phyloP scores from a whole-genome alignment of 2,329 filamentous ascomycete genomes.

The Lecanicillium sp. region DNA sequence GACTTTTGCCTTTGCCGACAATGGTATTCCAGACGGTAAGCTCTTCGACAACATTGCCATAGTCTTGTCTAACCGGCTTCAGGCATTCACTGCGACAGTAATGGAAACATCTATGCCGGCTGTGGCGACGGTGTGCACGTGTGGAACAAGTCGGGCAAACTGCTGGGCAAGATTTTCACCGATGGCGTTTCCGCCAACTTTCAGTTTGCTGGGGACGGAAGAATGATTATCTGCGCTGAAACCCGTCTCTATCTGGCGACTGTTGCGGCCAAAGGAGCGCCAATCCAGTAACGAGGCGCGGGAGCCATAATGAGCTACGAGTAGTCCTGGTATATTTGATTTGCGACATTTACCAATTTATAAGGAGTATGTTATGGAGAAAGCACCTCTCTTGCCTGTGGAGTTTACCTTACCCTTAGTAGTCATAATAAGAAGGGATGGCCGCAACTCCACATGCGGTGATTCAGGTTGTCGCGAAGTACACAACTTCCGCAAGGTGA shows the following conservation, averaged over 20 bases:
- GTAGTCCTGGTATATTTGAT: neutral
- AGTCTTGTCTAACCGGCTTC: too few relatives aligned
- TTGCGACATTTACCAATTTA: too few relatives aligned
- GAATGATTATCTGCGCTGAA: constrained; percentile 26
- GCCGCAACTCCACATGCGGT: too few relatives aligned
- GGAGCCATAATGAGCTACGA: too few relatives aligned
- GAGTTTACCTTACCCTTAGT: too few relatives aligned
- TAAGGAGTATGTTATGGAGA: too few relatives aligned
- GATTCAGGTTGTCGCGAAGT: too few relatives aligned
- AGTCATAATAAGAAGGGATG: too few relatives aligned
- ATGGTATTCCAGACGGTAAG: constrained; percentile 51
- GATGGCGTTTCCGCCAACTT: constrained; percentile 37
- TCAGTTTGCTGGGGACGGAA: constrained; percentile 31
- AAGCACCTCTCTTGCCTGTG: too few relatives aligned
- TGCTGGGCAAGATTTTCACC: constrained; percentile 50
- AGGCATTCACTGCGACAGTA: constrained; percentile 47
- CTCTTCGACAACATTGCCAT: neutral
- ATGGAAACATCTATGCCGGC: constrained; percentile 47
- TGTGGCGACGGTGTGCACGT: constrained; percentile 42
- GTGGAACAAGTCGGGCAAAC: constrained; percentile 35
- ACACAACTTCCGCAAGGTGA: too few relatives aligned
- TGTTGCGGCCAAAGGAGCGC: constrained; percentile 14
- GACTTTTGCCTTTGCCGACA: constrained; percentile 48
- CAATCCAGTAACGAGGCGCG: constrained; percentile 8
- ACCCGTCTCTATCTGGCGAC: constrained; percentile 26